Percentiles rank a stretch among this genome's conserved stretches.
phyloP scores from a whole-genome alignment of 768 basidiomycete genomes.

The Lactifluus echinatus region DNA sequence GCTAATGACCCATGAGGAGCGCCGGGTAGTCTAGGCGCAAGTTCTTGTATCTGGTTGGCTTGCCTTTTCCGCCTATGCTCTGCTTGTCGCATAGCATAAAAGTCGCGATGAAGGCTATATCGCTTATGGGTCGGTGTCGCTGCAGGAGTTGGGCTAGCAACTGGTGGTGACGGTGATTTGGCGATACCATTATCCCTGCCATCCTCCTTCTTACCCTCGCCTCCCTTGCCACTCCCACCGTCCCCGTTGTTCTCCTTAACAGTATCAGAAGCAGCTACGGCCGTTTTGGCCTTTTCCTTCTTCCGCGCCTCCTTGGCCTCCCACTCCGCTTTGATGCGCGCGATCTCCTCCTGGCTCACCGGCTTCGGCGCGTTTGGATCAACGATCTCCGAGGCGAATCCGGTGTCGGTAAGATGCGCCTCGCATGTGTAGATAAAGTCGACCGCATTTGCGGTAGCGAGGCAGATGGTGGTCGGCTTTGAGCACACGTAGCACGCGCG shows the following conservation, averaged over 20 bases:
- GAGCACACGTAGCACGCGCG: constrained; percentile 74
- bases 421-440: constrained; percentile 87
- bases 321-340: constrained; percentile 72
- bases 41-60: constrained; percentile 52
- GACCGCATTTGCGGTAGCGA: constrained; percentile 71
- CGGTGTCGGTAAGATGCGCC: constrained; percentile 69
- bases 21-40: constrained; percentile 64
- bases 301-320: constrained; percentile 62
- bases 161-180: constrained; percentile 24
- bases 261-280: constrained; percentile 23
- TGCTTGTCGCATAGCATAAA: constrained; percentile 68
- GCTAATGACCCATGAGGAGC: constrained; percentile 24
- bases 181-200: constrained; percentile 29
- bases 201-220: constrained; percentile 32
- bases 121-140: constrained; percentile 51
- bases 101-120: constrained; percentile 74
- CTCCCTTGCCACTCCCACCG: constrained; percentile 27
- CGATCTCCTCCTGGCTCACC: constrained; percentile 62
- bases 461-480: constrained; percentile 73
- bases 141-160: constrained; percentile 4
- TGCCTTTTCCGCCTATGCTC: constrained; percentile 70
- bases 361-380: constrained; percentile 31
- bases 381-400: constrained; percentile 53
- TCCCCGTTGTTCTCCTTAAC: constrained; percentile 21
- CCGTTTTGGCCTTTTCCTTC: constrained; percentile 34